phyloP scores from a whole-genome alignment of 345 rosid genomes.

The Rhodomyrtus tomentosa region DNA sequence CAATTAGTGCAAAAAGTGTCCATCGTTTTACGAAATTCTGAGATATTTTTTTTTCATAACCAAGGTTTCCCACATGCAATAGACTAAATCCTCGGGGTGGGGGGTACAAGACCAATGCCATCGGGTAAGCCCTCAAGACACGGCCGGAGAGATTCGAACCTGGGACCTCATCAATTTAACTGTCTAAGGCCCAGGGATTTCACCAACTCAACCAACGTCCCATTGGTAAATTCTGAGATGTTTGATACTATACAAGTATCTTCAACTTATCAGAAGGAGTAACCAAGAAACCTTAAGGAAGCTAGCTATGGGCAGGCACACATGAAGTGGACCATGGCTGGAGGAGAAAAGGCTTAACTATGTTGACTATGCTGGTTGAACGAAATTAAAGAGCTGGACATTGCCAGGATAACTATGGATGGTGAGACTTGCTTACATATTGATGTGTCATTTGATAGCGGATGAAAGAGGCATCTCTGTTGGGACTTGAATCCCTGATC shows the following conservation, averaged over 20 bases:
- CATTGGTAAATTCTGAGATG: neutral
- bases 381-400: neutral
- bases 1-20: neutral
- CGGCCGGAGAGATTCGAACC: too few relatives aligned
- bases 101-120: too few relatives aligned
- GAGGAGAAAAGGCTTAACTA: neutral
- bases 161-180: too few relatives aligned
- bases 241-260: neutral
- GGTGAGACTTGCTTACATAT: slow-evolving; percentile 35
- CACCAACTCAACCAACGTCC: too few relatives aligned
- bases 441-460: slow-evolving; percentile 70
- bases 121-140: too few relatives aligned
- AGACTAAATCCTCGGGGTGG: too few relatives aligned
- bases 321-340: neutral
- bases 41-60: too few relatives aligned
- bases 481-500: slow-evolving; percentile 62
- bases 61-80: too few relatives aligned
- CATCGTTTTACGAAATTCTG: neutral
- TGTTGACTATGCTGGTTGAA: neutral
- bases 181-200: too few relatives aligned
- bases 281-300: neutral
- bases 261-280: neutral
- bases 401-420: neutral
- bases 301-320: neutral
- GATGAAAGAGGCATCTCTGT: slow-evolving; percentile 72